Evolutionary conservation across 148 eudicot species (phyloP).

Genomic region (Euryodendron excelsum): DNA sequence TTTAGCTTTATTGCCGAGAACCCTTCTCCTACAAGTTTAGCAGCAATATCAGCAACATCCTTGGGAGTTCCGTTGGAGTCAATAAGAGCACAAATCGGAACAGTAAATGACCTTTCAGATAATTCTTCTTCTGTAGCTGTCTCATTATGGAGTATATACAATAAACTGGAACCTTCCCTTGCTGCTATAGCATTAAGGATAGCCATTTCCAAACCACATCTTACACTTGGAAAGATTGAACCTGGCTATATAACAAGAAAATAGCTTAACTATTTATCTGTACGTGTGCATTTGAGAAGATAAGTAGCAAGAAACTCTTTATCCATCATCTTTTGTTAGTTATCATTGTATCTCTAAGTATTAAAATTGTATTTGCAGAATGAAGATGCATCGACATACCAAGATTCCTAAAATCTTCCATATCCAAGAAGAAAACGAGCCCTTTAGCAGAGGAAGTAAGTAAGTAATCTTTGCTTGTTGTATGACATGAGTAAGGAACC

Average conservation of each 20-base stretch:
- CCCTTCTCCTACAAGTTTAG: slow-evolving; percentile 69
- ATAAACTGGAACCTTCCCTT: slow-evolving; percentile 50
- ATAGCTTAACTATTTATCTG: neutral
- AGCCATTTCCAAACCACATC: slow-evolving; percentile 98
- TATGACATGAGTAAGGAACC: slow-evolving; percentile 53
- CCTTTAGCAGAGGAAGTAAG: slow-evolving; percentile 53
- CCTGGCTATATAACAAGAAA: slow-evolving; percentile 49
- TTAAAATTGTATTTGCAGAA: neutral
- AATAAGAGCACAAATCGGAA: slow-evolving; percentile 79
- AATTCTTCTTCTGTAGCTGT: slow-evolving; percentile 23
- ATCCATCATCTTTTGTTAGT: neutral
- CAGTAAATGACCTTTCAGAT: slow-evolving; percentile 36
- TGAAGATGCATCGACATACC: slow-evolving; percentile 43
- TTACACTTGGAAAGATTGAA: slow-evolving; percentile 79
- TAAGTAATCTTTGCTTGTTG: slow-evolving; percentile 45
- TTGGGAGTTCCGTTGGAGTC: slow-evolving; percentile 71
- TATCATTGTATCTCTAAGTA: neutral
- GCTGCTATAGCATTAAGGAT: slow-evolving; percentile 84
- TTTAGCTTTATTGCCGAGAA: slow-evolving; percentile 78
- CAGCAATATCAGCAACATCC: slow-evolving; percentile 70
- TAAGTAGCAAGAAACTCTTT: neutral
- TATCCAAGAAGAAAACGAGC: slow-evolving; percentile 79
- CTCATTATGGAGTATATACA: slow-evolving; percentile 50
- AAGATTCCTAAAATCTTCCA: slow-evolving; percentile 67
- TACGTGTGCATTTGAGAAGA: neutral